Percentiles rank a stretch among this genome's conserved stretches.
phyloP scores from a whole-genome alignment of 2,329 filamentous ascomycete genomes.

The Penicillium paneum region DNA sequence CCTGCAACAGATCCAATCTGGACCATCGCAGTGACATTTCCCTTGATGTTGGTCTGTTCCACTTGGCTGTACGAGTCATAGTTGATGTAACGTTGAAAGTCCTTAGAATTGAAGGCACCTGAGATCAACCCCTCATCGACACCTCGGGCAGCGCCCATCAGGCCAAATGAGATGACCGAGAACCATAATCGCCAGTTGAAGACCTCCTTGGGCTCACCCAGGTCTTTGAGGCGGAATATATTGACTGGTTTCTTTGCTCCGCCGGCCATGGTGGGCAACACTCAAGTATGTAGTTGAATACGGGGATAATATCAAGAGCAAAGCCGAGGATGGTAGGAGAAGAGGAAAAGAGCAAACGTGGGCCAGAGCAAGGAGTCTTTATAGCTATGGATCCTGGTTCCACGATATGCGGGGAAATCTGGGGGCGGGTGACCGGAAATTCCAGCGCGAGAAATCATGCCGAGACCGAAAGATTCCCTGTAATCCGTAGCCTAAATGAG shows the following conservation, averaged over 20 bases:
- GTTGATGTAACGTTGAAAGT: conserved; percentile 61
- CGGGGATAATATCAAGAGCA: not conserved
- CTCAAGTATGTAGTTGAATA: not conserved
- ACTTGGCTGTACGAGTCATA: conserved; percentile 53
- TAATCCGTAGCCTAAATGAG: not conserved
- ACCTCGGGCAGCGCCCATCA: conserved; percentile 73
- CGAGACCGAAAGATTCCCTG: not conserved
- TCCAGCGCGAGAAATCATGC: not conserved
- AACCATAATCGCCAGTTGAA: conserved; percentile 80
- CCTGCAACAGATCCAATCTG: conserved; percentile 73
- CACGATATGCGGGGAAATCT: conserved; percentile 5
- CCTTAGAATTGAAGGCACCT: conserved; percentile 64
- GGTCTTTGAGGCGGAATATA: conserved; percentile 60
- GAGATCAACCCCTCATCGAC: conserved; percentile 78
- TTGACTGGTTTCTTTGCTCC: conserved; percentile 47
- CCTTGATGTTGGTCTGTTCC: conserved; percentile 65
- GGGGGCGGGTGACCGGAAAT: not conserved
- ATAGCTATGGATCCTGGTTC: conserved; percentile 2
- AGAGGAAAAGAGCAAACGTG: not conserved
- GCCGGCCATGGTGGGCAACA: conserved; percentile 34
- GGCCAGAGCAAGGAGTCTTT: not conserved
- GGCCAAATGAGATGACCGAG: conserved; percentile 68
- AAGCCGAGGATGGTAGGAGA: not conserved
- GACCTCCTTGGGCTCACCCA: conserved; percentile 65
- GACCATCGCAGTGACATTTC: conserved; percentile 77